Evolutionary conservation across 306 rosid genomes (phyloP), one percentile per base, ranked within the genome.

Genomic region (Vigna nakashimae): DNA sequence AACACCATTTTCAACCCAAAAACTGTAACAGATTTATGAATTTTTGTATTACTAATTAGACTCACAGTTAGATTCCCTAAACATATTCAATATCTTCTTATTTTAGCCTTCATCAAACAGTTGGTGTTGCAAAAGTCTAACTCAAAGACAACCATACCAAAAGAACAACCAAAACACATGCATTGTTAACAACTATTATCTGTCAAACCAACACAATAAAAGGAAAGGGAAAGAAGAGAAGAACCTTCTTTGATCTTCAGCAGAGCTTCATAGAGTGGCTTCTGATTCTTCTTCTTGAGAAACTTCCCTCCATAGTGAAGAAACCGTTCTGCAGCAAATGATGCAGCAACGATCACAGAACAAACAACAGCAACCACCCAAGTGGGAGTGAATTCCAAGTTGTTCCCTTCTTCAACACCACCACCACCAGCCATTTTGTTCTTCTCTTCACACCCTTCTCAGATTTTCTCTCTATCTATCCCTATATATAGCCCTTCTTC

Each of bases 361-460:
- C 97, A 93, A 55, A 93, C 92, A 5, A 38, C 85, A 10, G 95
- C 97, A 4, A 93, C 95, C 9, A 93, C 87, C 97, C 97, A 93
- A 15, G 97, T 93, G 4, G 98, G 97, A 11, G 97, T 93, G 81
- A 60, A 89, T 83, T 91, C 88, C 36, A 93, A 79, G 51, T 88
- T 53, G 16, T 53, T 10, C 4, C 59, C 69, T 67, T 50, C 82
- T 78, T 79, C 83, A n/a, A n/a, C n/a, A 26, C 0, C 18, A 1
- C 81, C 88, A 15, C 78, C 82, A 55, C 52, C 97, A 89, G 87
- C 10, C 45, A 8, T 42, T 42, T 42, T 34, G 38, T 42, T 9
- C 2, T 42, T 42, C 46, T 42, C 57, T 13, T 66, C 15, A 45
- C 50, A 43, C 7, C 40, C 57, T 58, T 40, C 49, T 74, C n/a